Evolutionary conservation across 2,329 filamentous ascomycete genomes (phyloP).

Genomic region (Xylariaceae sp.): DNA sequence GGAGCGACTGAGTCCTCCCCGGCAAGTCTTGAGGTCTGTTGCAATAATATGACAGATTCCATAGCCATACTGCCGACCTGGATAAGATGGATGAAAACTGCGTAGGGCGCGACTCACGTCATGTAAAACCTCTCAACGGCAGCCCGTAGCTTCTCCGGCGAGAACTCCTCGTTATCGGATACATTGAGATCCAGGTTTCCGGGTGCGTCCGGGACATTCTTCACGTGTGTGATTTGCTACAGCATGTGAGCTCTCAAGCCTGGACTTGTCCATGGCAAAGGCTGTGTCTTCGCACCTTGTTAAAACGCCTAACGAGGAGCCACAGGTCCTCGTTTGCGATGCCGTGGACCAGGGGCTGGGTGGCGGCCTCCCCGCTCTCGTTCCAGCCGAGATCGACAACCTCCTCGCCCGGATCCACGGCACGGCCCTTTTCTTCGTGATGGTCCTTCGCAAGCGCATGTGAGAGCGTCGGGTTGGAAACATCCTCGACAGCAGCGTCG

Average conservation of each 20-base stretch:
- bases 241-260: constrained; percentile 1
- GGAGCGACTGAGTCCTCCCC: too few relatives aligned
- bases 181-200: constrained; percentile 73
- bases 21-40: too few relatives aligned
- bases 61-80: too few relatives aligned
- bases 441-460: constrained; percentile 38
- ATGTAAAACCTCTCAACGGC: constrained; percentile 77
- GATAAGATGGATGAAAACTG: background rate
- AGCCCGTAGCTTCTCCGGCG: constrained; percentile 71
- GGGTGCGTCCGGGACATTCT: constrained; percentile 52
- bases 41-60: too few relatives aligned
- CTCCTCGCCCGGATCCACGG: constrained; percentile 34
- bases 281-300: constrained; percentile 45
- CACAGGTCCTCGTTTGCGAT: constrained; percentile 67
- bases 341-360: constrained; percentile 56
- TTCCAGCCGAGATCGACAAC: constrained; percentile 66
- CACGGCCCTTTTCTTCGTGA: constrained; percentile 38
- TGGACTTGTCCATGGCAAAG: background rate
- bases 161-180: constrained; percentile 76
- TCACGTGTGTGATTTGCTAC: constrained; percentile 57
- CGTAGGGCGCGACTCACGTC: constrained; percentile 33
- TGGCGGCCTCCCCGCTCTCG: constrained; percentile 46
- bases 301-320: constrained; percentile 64
- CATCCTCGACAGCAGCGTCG: constrained; percentile 15
- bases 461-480: constrained; percentile 28